Base-by-base conservation (phyloP, 176 grass and related monocot genomes). In the Oryza nivara region DNA sequence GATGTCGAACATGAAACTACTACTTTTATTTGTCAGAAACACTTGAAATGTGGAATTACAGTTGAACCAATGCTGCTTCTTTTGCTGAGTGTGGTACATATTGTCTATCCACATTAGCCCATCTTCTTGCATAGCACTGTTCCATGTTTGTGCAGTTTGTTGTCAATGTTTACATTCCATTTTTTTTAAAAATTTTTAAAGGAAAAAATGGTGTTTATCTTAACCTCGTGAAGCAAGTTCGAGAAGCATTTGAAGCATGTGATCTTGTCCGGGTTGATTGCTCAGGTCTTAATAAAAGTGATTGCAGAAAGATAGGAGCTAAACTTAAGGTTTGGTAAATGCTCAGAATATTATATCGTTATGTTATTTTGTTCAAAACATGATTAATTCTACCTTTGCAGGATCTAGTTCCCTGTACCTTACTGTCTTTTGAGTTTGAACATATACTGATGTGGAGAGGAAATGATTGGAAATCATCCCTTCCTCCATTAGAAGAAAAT, bases 361-460 rank as follows among this genome's bases (percentile, higher is more conserved):
- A 40, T 60, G 56, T 76, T 82, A 14, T 75, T 77, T 85, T 76
- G 64, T 82, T 90, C 49, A 75, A 72, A 86, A 80, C 4, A 32
- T 91, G 68, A 92, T 77, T 66, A 74, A 74, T 22, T 72, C 76
- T 85, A 46, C 67, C 54, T 79, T 92, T 56, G 48, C 89, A 98
- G 92, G 95, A 98, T 88, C 81, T 98, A 54, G 95, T 98, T 34
- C 89, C 92, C 4, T 95, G 95, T 81, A 76, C 92, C 16, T 86
- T 98, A 40, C 61, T 98, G 9, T 98, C 91, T 23, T 98, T 98
- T 73, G 89, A 93, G 81, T 91, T 89, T 92, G 95, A 98, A 66
- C 87, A 98, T 87, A 95, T 98, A 92, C 87, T 98, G 68, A 85
- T 93, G 88, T 98, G 95, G 95, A 93, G 95, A 82, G 95, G 95